Evolutionary conservation across 441 rosid species (phyloP).

Genomic region (Bruguiera hainesii): DNA sequence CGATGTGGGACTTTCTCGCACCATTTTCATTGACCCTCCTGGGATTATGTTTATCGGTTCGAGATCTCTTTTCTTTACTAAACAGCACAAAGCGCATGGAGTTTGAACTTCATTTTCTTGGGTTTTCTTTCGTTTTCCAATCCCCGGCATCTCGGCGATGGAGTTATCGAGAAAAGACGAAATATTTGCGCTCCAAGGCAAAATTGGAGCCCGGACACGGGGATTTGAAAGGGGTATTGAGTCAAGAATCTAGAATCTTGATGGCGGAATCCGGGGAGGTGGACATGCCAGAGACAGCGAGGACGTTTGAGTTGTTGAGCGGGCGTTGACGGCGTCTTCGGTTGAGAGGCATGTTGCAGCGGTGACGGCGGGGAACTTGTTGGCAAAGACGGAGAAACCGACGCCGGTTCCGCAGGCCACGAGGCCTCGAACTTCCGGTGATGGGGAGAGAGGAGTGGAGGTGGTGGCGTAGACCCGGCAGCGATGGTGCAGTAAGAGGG

Average conservation of each 20-base stretch:
- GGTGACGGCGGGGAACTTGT: slow-evolving; percentile 75
- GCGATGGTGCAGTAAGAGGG: slow-evolving; percentile 74
- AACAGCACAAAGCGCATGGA: slow-evolving; percentile 51
- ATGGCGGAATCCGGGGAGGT: slow-evolving; percentile 49
- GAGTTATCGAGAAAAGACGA: slow-evolving; percentile 50
- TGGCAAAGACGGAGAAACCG: slow-evolving; percentile 84
- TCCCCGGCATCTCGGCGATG: slow-evolving; percentile 41
- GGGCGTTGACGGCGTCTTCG: slow-evolving; percentile 62
- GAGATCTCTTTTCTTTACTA: slow-evolving; percentile 59
- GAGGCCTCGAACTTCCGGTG: slow-evolving; percentile 56
- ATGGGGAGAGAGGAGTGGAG: slow-evolving; percentile 10
- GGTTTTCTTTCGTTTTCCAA: slow-evolving; percentile 28
- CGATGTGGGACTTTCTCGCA: slow-evolving; percentile 70
- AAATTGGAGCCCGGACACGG: slow-evolving; percentile 69
- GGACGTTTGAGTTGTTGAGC: slow-evolving; percentile 76
- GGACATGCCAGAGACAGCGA: slow-evolving; percentile 67
- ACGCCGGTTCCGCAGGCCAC: slow-evolving; percentile 79
- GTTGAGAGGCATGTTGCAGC: slow-evolving; percentile 71
- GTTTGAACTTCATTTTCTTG: slow-evolving; percentile 9
- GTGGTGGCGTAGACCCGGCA: slow-evolving; percentile 50
- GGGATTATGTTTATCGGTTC: slow-evolving; percentile 57
- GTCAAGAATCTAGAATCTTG: slow-evolving; percentile 68
- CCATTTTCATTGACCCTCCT: slow-evolving; percentile 75
- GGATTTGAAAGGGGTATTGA: slow-evolving; percentile 63
- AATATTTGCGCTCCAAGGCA: slow-evolving; percentile 52